These are phyloP conservation scores for Mimosa pudica DNA, from an alignment of 306 rosid genomes.

Conservation along the genomic window DNA sequence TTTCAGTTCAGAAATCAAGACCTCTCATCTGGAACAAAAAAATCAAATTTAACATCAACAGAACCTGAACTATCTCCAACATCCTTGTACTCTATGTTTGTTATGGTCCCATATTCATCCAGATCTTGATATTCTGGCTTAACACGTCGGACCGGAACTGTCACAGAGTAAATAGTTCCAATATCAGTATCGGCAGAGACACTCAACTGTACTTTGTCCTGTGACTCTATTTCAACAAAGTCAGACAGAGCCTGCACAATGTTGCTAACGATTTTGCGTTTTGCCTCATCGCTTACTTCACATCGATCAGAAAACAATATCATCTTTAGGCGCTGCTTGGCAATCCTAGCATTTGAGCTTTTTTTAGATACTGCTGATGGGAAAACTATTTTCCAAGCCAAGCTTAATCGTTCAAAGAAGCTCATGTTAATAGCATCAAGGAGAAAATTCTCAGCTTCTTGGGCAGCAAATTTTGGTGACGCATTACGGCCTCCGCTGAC, in stretches of 20 bases:
- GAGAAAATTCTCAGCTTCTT: slow-evolving; percentile 79
- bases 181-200: slow-evolving; percentile 86
- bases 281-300: slow-evolving; percentile 92
- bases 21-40: slow-evolving; percentile 50
- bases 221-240: slow-evolving; percentile 95
- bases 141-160: slow-evolving; percentile 91
- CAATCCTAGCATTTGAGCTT: slow-evolving; percentile 83
- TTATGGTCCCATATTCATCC: slow-evolving; percentile 77
- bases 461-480: slow-evolving; percentile 54
- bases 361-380: slow-evolving; percentile 67
- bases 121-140: slow-evolving; percentile 81
- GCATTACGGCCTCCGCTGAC: slow-evolving; percentile 45
- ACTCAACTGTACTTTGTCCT: slow-evolving; percentile 89
- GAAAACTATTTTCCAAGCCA: slow-evolving; percentile 91
- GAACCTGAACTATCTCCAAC: slow-evolving; percentile 70
- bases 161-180: slow-evolving; percentile 93
- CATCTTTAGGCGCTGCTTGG: slow-evolving; percentile 97
- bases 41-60: slow-evolving; percentile 62
- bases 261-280: slow-evolving; percentile 75
- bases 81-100: slow-evolving; percentile 89
- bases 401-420: slow-evolving; percentile 84
- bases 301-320: slow-evolving; percentile 94
- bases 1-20: slow-evolving; percentile 35
- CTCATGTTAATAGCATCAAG: slow-evolving; percentile 84
- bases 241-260: slow-evolving; percentile 82